These are phyloP conservation scores for Botrytis deweyae DNA, from an alignment of 2,329 filamentous ascomycete genomes.

Conservation along the genomic window DNA sequence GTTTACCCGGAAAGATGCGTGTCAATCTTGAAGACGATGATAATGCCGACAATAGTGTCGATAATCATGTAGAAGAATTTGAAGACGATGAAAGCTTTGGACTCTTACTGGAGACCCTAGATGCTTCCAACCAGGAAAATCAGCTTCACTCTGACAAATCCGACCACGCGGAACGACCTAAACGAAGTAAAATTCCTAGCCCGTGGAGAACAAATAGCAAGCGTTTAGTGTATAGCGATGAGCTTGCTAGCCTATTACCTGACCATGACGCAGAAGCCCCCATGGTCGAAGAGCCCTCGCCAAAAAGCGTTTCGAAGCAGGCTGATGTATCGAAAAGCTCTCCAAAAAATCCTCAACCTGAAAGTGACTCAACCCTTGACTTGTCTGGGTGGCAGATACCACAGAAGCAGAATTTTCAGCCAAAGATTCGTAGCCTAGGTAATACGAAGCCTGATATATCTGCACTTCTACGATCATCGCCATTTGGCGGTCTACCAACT, in stretches of 20 bases:
- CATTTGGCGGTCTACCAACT: constrained; percentile 31
- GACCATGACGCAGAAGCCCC: constrained; percentile 20
- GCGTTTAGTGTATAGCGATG: constrained; percentile 37
- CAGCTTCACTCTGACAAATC: constrained; percentile 27
- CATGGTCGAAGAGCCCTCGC: constrained; percentile 1
- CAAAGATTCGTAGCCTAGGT: constrained; percentile 28
- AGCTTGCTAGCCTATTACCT: constrained; percentile 31
- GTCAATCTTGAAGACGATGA: not conserved
- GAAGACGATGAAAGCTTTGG: constrained; percentile 38
- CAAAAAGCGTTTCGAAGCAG: not conserved
- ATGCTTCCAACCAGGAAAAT: constrained; percentile 32
- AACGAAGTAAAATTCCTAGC: constrained; percentile 38
- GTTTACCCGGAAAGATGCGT: constrained; percentile 4
- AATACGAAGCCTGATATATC: constrained; percentile 32
- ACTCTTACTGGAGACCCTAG: constrained; percentile 38
- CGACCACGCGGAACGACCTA: constrained; percentile 31
- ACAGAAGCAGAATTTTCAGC: constrained; percentile 39
- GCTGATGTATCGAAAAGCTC: not conserved
- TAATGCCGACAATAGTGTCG: not conserved
- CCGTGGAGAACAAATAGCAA: constrained; percentile 39
- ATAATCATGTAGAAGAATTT: constrained; percentile 11
- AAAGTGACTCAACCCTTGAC: constrained; percentile 27
- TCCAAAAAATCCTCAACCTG: not conserved
- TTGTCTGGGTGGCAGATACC: constrained; percentile 35
- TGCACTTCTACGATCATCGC: constrained; percentile 34